Conservation (phyloP, 768 basidiomycete species). For the Chalciporus chontae region DNA sequence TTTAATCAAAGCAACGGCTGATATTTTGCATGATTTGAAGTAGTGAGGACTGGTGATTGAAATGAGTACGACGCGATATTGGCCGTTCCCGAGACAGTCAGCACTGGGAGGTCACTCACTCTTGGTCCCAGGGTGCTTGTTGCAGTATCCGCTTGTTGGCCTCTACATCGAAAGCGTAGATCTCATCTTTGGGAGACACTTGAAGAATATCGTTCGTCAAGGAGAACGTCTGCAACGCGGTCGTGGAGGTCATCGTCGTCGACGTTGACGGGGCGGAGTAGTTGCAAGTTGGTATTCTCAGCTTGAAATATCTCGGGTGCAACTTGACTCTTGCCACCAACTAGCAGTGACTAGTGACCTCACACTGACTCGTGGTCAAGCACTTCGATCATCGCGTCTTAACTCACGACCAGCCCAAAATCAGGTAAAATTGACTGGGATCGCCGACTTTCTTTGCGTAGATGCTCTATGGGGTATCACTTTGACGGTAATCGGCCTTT, state of each 20-base stretch:
- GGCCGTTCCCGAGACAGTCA: constrained; percentile 2
- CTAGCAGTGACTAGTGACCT: too few species aligned
- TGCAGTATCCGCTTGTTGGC: constrained; percentile 64
- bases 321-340: too few species aligned
- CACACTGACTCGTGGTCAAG: too few species aligned
- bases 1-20: constrained; percentile 92
- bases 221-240: constrained; percentile 70
- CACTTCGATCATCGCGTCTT: too few species aligned
- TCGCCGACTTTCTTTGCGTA: too few species aligned
- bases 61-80: background rate
- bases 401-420: too few species aligned
- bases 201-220: constrained; percentile 68
- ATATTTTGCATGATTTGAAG: constrained; percentile 91
- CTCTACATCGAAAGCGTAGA: constrained; percentile 70
- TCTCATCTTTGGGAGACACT: constrained; percentile 72
- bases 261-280: background rate
- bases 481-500: too few species aligned
- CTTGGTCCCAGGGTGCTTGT: constrained; percentile 80
- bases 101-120: constrained; percentile 49
- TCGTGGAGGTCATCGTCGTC: constrained; percentile 40
- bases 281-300: too few species aligned
- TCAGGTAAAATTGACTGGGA: too few species aligned
- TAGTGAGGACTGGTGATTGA: constrained; percentile 57
- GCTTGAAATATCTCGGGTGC: too few species aligned
- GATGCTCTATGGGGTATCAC: too few species aligned